phyloP scores from a whole-genome alignment of 257 asterid genomes.

The Solanum microdontum region DNA sequence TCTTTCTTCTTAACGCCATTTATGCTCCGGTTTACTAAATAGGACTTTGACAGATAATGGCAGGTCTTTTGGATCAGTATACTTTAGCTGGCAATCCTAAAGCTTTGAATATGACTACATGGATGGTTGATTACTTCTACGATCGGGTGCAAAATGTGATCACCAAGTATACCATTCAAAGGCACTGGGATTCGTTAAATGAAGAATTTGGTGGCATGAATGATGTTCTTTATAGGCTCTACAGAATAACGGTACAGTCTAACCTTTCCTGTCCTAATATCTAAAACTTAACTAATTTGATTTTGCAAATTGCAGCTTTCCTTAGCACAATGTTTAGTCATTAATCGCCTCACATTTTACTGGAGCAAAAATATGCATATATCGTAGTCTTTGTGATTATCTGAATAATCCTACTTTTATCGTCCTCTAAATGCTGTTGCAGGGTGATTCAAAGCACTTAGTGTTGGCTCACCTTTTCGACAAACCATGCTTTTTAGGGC shows the following conservation, averaged over 20 bases:
- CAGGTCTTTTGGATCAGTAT: conserved; percentile 84
- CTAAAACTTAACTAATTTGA: not conserved
- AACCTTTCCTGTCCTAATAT: not conserved
- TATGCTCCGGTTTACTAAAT: not conserved
- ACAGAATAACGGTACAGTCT: conserved; percentile 46
- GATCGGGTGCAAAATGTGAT: conserved; percentile 71
- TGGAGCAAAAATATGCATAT: not conserved
- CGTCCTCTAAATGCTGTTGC: conserved; percentile 4
- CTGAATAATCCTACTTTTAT: not conserved
- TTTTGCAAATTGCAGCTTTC: not conserved
- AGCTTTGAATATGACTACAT: conserved; percentile 39
- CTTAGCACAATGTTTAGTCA: not conserved
- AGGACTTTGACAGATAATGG: conserved; percentile 43
- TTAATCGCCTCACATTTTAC: not conserved
- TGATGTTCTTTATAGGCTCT: conserved; percentile 68
- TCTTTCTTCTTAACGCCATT: not conserved
- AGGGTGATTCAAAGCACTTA: conserved; percentile 78
- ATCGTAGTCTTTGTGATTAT: not conserved
- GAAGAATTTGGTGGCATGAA: conserved; percentile 98
- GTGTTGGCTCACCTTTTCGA: conserved; percentile 75
- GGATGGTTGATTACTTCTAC: conserved; percentile 85
- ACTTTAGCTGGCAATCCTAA: conserved; percentile 40
- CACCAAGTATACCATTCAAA: conserved; percentile 40
- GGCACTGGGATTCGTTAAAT: conserved; percentile 70
- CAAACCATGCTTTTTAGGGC: conserved; percentile 87